Conservation (phyloP, 2,329 filamentous ascomycete species). For the Pestalotiopsis sp. region DNA sequence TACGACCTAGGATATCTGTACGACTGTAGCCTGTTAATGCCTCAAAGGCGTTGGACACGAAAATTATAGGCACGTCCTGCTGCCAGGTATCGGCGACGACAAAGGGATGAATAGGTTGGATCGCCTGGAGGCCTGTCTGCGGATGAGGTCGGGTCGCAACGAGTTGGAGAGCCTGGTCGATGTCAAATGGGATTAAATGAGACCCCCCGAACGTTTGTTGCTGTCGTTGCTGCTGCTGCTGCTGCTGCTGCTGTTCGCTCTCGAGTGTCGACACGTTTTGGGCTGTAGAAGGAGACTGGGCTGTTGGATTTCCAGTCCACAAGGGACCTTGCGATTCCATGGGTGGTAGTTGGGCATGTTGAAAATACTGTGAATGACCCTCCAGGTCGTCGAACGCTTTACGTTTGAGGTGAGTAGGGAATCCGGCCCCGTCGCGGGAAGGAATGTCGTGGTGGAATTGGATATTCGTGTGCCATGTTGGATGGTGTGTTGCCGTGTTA, state of each 20-base stretch:
- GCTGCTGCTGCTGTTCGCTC: too few relatives aligned
- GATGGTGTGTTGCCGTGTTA: background rate
- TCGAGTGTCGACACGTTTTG: too few relatives aligned
- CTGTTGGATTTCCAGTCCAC: too few relatives aligned
- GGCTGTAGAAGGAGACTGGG: too few relatives aligned
- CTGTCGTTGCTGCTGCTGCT: too few relatives aligned
- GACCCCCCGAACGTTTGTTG: background rate
- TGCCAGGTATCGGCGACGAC: conserved; percentile 82
- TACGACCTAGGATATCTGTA: conserved; percentile 83
- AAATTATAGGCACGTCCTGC: conserved; percentile 85
- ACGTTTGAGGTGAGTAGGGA: background rate
- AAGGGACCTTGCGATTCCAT: too few relatives aligned
- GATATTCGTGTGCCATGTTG: background rate
- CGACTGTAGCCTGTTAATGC: conserved; percentile 86
- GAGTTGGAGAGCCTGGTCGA: conserved; percentile 76
- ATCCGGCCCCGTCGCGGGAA: background rate
- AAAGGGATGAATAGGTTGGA: conserved; percentile 89
- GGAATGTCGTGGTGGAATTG: background rate
- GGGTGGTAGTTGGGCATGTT: too few relatives aligned
- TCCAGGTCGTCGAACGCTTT: background rate
- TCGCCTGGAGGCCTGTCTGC: conserved; percentile 81
- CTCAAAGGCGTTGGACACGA: conserved; percentile 90
- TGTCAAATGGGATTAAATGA: conserved; percentile 61
- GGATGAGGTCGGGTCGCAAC: conserved; percentile 78
- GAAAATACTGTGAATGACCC: too few relatives aligned